Percentiles rank a stretch among this genome's conserved stretches.
phyloP scores from a whole-genome alignment of 805 yeast species.

The Yarrowia divulgata region DNA sequence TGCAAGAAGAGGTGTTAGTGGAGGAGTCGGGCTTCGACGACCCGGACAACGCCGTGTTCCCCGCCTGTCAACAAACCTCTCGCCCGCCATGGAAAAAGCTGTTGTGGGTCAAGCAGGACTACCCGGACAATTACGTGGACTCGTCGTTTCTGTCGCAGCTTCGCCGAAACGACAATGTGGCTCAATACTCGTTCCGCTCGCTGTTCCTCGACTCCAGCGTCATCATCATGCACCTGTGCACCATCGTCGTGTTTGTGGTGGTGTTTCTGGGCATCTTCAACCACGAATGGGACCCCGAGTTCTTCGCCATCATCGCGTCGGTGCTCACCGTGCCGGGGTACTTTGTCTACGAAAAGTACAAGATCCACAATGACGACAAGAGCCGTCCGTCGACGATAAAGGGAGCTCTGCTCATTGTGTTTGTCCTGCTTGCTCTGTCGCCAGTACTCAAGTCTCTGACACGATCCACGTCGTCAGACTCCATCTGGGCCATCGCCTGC shows the following conservation, averaged over 20 bases:
- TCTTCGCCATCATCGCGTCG: slow-evolving; percentile 47
- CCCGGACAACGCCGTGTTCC: slow-evolving; percentile 8
- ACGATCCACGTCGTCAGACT: slow-evolving; percentile 87
- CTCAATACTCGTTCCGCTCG: slow-evolving; percentile 66
- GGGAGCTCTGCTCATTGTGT: slow-evolving; percentile 71
- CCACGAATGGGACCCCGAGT: slow-evolving; percentile 47
- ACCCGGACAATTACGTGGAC: slow-evolving; percentile 92
- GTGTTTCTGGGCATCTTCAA: slow-evolving; percentile 66
- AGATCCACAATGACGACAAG: slow-evolving; percentile 27
- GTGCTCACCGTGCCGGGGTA: slow-evolving; percentile 48
- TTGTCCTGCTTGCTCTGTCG: slow-evolving; percentile 77
- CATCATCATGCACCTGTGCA: slow-evolving; percentile 69
- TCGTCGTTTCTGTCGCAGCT: slow-evolving; percentile 79
- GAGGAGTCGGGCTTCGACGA: slow-evolving; percentile 9
- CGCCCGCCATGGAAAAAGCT: slow-evolving; percentile 76
- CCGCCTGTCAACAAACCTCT: slow-evolving; percentile 1
- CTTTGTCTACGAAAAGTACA: slow-evolving; percentile 44
- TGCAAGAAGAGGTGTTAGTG: slow-evolving; percentile 20
- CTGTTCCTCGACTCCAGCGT: slow-evolving; percentile 76
- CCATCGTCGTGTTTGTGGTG: slow-evolving; percentile 67
- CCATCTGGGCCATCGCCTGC: slow-evolving; percentile 90
- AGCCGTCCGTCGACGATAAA: slow-evolving; percentile 54
- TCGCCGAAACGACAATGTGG: slow-evolving; percentile 76
- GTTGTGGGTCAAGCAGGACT: slow-evolving; percentile 82
- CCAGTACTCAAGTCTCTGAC: slow-evolving; percentile 91